Evolutionary conservation across 768 basidiomycete genomes (phyloP), one percentile per base, ranked within the genome.

Genomic region (Chalciporus chontae): DNA sequence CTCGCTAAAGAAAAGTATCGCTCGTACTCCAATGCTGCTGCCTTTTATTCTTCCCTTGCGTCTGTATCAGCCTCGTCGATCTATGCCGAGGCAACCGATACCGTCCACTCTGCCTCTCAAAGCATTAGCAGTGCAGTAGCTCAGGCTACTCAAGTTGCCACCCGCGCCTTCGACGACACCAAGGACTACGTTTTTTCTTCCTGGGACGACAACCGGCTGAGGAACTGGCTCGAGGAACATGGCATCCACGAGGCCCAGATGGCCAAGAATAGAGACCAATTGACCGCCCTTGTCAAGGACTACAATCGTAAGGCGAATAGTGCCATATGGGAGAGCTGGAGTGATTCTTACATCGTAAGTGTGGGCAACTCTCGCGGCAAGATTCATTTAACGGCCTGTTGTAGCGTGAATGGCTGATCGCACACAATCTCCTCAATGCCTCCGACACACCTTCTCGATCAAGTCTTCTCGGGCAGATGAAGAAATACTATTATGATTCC

Each of bases 121-220:
- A 72, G 69, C 36, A 58, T 70, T 14, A 71, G 74, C 8, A 77
- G 69, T 43, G 47, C 75, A 2, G 73, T 70, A 13, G 71, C 80
- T 0, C 77, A 81, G 51, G 80, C 83, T 3, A 80, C 83, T 1
- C 69, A 75, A 14, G 74, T 77, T 2, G 79, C 73, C 9, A 67
- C 65, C 8, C 70, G 73, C 19, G 71, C 70, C 23, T 64, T 91
- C 18, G 87, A 94, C 53, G 80, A 87, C 51, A 67, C 83, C 26
- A 90, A 84, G 64, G 94, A 97, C 65, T 94, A 93, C 58, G 70
- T 94, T 15, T 95, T 88, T 67, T 91, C 88, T 0, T 80, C 87
- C 0, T 96, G 95, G 95, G 84, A 87, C 48, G 90, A 94, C 56
- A 85, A 76, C 59, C 76, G 77, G 55, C 68, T 97, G 41, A 75